Percentiles rank a stretch among this genome's conserved stretches.
phyloP scores from a whole-genome alignment of 1,284 basidiomycete genomes.

The Ceratobasidium papillatum region DNA sequence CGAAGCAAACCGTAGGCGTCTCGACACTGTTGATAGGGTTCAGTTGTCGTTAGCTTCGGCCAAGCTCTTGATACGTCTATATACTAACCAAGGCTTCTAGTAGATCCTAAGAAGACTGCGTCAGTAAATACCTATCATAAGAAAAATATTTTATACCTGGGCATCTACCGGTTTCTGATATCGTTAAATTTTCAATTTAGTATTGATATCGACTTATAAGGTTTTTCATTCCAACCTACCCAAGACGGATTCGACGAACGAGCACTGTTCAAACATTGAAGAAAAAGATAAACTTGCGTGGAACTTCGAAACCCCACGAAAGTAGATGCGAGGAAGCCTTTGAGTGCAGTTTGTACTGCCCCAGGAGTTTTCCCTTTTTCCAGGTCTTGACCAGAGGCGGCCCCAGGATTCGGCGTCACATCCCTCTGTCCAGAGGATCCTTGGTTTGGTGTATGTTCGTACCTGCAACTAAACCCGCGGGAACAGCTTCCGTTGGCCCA shows the following conservation, averaged over 20 bases:
- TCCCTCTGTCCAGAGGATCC: background rate
- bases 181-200: background rate
- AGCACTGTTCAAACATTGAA: constrained; percentile 21
- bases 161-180: constrained; percentile 10
- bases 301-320: constrained; percentile 15
- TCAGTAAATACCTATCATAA: background rate
- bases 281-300: constrained; percentile 16
- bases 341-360: background rate
- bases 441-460: background rate
- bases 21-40: no score
- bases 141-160: background rate
- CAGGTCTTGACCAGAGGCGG: background rate
- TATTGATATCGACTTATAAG: background rate
- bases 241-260: background rate
- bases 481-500: constrained; percentile 11
- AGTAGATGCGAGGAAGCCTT: background rate
- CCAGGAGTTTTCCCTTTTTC: background rate
- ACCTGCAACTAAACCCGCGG: constrained; percentile 13
- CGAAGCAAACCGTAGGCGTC: constrained; percentile 2
- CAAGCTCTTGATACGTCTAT: background rate
- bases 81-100: constrained; percentile 4
- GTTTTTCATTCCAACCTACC: background rate
- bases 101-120: background rate
- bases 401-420: background rate
- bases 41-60: no score